Evolutionary conservation across 2,329 filamentous ascomycete species (phyloP).

Genomic region (Gremmenia infestans): DNA sequence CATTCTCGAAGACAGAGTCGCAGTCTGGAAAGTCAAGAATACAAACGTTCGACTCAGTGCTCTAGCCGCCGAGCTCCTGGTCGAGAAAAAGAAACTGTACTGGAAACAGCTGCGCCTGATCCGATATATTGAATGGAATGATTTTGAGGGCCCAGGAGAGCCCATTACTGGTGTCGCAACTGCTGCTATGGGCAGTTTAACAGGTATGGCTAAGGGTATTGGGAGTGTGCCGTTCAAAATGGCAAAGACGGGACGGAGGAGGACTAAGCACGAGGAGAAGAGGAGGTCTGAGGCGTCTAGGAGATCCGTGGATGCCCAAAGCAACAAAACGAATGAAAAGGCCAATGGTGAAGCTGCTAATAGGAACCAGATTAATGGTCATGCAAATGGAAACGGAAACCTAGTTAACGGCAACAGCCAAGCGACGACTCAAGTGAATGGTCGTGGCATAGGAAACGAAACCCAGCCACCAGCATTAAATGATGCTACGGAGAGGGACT

Average conservation of each 20-base stretch:
- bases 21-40: constrained; percentile 61
- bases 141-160: constrained; percentile 71
- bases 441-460: background rate
- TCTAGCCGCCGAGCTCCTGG: constrained; percentile 60
- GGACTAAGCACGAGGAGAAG: constrained; percentile 44
- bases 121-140: constrained; percentile 68
- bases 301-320: background rate
- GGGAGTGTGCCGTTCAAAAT: constrained; percentile 59
- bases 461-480: background rate
- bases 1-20: constrained; percentile 56
- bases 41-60: constrained; percentile 56
- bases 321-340: background rate
- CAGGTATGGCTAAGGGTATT: constrained; percentile 56
- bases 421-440: background rate
- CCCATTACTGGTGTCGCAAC: constrained; percentile 63
- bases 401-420: background rate
- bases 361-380: background rate
- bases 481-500: background rate
- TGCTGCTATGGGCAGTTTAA: constrained; percentile 54
- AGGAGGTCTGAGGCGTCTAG: constrained; percentile 17
- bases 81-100: constrained; percentile 53
- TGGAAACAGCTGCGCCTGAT: constrained; percentile 61
- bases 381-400: background rate
- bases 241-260: constrained; percentile 51
- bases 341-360: background rate